Conservation (phyloP, 1,139 yeast genomes). For the Pichia sp. region DNA sequence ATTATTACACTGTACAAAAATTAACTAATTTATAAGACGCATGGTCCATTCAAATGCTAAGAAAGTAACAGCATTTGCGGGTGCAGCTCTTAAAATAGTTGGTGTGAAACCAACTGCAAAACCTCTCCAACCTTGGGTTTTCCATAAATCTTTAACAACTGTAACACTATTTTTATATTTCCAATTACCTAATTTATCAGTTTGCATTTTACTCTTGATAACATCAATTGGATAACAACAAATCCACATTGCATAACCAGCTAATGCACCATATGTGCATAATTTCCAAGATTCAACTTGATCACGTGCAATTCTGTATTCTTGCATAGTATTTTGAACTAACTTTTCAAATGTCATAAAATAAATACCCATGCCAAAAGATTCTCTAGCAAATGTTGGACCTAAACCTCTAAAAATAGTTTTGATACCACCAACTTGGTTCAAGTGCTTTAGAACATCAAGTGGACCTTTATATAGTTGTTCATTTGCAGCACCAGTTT, state of each 20-base stretch:
- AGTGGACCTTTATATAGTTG: slow-evolving; percentile 65
- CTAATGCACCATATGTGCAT: slow-evolving; percentile 74
- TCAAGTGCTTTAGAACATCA: slow-evolving; percentile 63
- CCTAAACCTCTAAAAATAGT: slow-evolving; percentile 63
- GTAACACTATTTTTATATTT: slow-evolving; percentile 44
- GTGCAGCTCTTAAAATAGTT: slow-evolving; percentile 90
- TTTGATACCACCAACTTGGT: slow-evolving; percentile 45
- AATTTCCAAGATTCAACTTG: slow-evolving; percentile 83
- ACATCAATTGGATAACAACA: slow-evolving; percentile 80
- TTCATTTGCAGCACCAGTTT: slow-evolving; percentile 36
- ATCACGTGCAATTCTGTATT: slow-evolving; percentile 41
- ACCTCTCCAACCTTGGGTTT: slow-evolving; percentile 58
- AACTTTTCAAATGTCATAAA: slow-evolving; percentile 85
- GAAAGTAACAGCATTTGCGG: slow-evolving; percentile 95
- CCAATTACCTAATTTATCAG: slow-evolving; percentile 56
- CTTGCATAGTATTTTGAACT: slow-evolving; percentile 53
- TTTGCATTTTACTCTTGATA: slow-evolving; percentile 77
- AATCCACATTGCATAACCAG: slow-evolving; percentile 84
- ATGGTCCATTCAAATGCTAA: slow-evolving; percentile 85
- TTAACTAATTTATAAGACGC: slow-evolving; percentile 23
- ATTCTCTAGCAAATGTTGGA: slow-evolving; percentile 79
- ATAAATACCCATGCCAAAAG: slow-evolving; percentile 82
- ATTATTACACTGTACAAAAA: not conserved
- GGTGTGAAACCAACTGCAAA: slow-evolving; percentile 87
- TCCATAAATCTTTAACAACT: slow-evolving; percentile 49